These are phyloP conservation scores for Fraxinus xanthoxyloides DNA, from an alignment of 305 asterid genomes.

Conservation along the genomic window DNA sequence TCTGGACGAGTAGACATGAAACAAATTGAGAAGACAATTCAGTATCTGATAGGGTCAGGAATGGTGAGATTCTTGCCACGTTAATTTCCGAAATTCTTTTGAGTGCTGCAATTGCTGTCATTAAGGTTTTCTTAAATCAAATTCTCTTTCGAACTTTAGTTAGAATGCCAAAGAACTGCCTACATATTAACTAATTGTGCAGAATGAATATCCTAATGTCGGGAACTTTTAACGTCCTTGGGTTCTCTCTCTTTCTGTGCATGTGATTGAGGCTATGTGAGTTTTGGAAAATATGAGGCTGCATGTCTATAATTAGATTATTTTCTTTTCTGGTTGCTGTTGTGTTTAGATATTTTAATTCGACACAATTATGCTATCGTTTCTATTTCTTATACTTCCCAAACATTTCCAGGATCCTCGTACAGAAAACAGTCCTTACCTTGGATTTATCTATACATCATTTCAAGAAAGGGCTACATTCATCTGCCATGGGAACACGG, in stretches of 20 bases:
- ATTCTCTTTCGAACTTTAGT: neutral
- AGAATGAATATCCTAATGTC: too few species aligned
- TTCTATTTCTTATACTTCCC: neutral
- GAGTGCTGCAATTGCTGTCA: neutral
- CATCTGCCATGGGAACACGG: conserved; percentile 51
- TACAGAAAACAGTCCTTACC: conserved; percentile 51
- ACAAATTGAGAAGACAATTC: conserved; percentile 50
- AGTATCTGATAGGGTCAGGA: conserved; percentile 49
- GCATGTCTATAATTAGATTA: too few species aligned
- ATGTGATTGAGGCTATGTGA: too few species aligned
- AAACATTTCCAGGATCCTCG: conserved; percentile 37
- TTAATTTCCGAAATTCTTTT: neutral
- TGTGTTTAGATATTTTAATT: too few species aligned
- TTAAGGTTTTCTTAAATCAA: neutral
- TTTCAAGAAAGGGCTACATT: conserved; percentile 59
- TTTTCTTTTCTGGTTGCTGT: too few species aligned
- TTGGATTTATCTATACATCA: conserved; percentile 53
- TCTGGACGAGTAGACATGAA: conserved; percentile 48
- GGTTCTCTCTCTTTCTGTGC: too few species aligned
- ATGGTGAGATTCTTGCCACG: conserved; percentile 32
- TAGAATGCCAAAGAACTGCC: neutral
- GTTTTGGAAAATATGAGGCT: too few species aligned
- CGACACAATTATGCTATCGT: too few species aligned
- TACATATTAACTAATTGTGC: too few species aligned
- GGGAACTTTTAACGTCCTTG: too few species aligned